phyloP scores from a whole-genome alignment of 2,329 filamentous ascomycete species.

The Xylaria sp. region DNA sequence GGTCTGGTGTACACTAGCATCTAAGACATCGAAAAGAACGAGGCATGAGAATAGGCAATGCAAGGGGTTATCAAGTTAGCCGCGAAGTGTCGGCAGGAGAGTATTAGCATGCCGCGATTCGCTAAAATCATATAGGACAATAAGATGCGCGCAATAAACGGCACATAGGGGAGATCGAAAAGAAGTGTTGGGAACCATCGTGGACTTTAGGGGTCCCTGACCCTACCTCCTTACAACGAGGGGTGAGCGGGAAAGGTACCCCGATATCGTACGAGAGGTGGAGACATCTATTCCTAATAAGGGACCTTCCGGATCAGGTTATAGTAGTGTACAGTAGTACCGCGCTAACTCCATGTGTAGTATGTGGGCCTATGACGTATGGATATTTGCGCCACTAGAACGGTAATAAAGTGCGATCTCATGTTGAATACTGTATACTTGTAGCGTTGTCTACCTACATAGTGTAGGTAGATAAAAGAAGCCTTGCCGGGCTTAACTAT shows the following conservation, averaged over 20 bases:
- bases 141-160: background rate
- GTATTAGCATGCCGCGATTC: background rate
- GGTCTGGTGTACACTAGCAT: background rate
- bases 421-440: conserved; percentile 26
- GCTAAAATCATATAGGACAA: background rate
- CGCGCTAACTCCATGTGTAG: conserved; percentile 2
- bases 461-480: no score
- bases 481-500: background rate
- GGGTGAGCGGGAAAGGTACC: conserved; percentile 26
- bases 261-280: conserved; percentile 33
- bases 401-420: conserved; percentile 35
- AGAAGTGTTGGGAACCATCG: conserved; percentile 1
- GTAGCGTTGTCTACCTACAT: background rate
- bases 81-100: background rate
- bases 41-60: background rate
- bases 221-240: background rate
- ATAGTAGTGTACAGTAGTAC: background rate
- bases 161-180: background rate
- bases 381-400: conserved; percentile 31
- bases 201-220: background rate
- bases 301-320: conserved; percentile 36
- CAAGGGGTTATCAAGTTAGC: background rate
- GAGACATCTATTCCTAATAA: conserved; percentile 28
- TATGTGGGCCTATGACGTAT: conserved; percentile 36
- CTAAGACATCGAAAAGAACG: background rate